Evolutionary conservation across 257 asterid species (phyloP).

Genomic region (Paraleonurus japonicus): DNA sequence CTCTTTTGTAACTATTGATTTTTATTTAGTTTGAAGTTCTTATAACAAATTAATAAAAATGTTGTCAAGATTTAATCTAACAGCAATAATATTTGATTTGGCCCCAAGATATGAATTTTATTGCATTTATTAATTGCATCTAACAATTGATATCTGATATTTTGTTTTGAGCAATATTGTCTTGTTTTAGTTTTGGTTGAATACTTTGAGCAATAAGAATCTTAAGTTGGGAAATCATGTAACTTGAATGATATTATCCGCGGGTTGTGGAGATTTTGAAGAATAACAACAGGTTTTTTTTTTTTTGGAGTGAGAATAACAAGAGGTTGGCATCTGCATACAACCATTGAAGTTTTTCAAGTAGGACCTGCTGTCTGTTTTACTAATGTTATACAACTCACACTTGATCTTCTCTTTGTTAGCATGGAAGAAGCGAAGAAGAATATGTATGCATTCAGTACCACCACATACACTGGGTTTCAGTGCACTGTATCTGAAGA

Average conservation of each 20-base stretch:
- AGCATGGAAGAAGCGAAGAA: conserved; percentile 99
- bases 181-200: not conserved
- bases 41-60: too few relatives aligned
- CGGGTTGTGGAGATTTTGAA: not conserved
- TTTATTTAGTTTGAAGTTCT: too few relatives aligned
- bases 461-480: conserved; percentile 96
- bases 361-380: not conserved
- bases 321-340: not conserved
- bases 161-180: not conserved
- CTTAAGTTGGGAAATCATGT: not conserved
- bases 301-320: too few relatives aligned
- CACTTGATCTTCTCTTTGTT: conserved; percentile 19
- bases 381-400: conserved; percentile 7
- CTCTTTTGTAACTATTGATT: too few relatives aligned
- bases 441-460: conserved; percentile 98
- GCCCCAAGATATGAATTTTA: not conserved
- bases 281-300: too few relatives aligned
- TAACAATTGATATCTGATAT: not conserved
- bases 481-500: conserved; percentile 98
- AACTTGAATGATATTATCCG: not conserved
- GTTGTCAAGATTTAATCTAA: too few relatives aligned
- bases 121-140: not conserved
- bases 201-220: conserved; percentile 3
- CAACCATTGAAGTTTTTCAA: not conserved
- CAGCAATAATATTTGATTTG: not conserved